phyloP scores from a whole-genome alignment of 768 basidiomycete genomes.

The Xanthoconium stramineum region DNA sequence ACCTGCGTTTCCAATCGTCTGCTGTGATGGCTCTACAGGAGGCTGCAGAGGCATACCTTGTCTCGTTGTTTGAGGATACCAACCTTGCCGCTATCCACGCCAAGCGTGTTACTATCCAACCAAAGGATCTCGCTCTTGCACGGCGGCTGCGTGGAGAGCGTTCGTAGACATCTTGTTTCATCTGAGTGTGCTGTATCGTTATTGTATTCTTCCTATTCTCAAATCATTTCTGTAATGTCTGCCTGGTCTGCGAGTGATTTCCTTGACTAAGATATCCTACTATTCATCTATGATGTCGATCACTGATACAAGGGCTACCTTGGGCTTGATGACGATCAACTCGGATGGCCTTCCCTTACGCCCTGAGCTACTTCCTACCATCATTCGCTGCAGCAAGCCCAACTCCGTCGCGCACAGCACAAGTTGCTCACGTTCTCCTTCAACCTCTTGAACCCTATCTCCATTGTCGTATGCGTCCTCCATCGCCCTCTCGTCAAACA shows the following conservation, averaged over 20 bases:
- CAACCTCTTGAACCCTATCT: neutral
- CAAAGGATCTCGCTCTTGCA: conserved; percentile 80
- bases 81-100: conserved; percentile 85
- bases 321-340: conserved; percentile 30
- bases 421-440: neutral
- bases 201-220: neutral
- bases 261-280: neutral
- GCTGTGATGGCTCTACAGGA: conserved; percentile 40
- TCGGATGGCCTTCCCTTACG: conserved; percentile 18
- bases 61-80: conserved; percentile 76
- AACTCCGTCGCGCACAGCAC: conserved; percentile 36
- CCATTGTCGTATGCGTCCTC: conserved; percentile 26
- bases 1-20: neutral
- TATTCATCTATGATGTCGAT: conserved; percentile 20
- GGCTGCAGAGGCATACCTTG: conserved; percentile 79
- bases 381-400: conserved; percentile 27
- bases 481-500: conserved; percentile 17
- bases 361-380: conserved; percentile 2
- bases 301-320: conserved; percentile 32
- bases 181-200: neutral
- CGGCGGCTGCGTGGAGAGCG: conserved; percentile 77
- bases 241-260: neutral
- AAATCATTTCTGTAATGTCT: no score
- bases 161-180: conserved; percentile 26
- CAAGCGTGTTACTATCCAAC: conserved; percentile 82